These are phyloP conservation scores for Phytopythium ostracodes DNA, from an alignment of 352 stramenopile species.

Conservation along the genomic window DNA sequence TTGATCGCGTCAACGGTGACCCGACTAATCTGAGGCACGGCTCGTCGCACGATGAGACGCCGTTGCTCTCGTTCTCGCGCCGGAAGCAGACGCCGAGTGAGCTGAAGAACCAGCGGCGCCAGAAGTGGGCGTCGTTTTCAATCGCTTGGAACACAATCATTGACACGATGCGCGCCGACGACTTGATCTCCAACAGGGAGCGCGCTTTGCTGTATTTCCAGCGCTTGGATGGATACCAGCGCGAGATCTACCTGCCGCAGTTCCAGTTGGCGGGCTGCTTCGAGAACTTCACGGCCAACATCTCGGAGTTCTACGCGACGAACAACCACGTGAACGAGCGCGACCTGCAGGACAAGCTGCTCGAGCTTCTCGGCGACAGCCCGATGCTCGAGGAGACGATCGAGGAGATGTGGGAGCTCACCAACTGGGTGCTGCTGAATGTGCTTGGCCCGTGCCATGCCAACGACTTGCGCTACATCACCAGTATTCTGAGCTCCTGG, in stretches of 20 bases:
- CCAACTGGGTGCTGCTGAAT: conserved; percentile 93
- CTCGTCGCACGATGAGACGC: conserved; percentile 55
- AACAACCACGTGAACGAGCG: conserved; percentile 65
- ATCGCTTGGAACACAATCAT: conserved; percentile 98
- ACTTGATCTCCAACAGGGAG: conserved; percentile 88
- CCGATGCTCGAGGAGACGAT: conserved; percentile 90
- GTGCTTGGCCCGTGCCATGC: conserved; percentile 93
- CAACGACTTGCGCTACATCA: conserved; percentile 93
- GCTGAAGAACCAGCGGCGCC: conserved; percentile 90
- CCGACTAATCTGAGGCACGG: conserved; percentile 12
- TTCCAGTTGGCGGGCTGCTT: conserved; percentile 98
- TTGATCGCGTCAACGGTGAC: conserved; percentile 48
- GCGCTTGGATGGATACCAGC: conserved; percentile 93
- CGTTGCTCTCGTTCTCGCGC: conserved; percentile 80
- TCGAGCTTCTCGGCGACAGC: conserved; percentile 71
- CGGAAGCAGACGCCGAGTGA: conserved; percentile 79
- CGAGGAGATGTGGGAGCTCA: conserved; percentile 97
- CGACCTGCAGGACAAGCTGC: conserved; percentile 75
- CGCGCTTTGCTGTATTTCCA: conserved; percentile 95
- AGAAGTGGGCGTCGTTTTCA: conserved; percentile 98
- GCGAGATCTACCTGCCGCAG: conserved; percentile 97
- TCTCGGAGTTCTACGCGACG: conserved; percentile 68
- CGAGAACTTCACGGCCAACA: conserved; percentile 85
- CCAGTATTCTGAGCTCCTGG: conserved; percentile 78
- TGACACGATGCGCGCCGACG: conserved; percentile 92